Percentiles rank a stretch among this genome's conserved stretches.
These are phyloP conservation scores for Skeletonema menzelii DNA, from an alignment of 108 stramenopile genomes.

Conservation along the genomic window DNA sequence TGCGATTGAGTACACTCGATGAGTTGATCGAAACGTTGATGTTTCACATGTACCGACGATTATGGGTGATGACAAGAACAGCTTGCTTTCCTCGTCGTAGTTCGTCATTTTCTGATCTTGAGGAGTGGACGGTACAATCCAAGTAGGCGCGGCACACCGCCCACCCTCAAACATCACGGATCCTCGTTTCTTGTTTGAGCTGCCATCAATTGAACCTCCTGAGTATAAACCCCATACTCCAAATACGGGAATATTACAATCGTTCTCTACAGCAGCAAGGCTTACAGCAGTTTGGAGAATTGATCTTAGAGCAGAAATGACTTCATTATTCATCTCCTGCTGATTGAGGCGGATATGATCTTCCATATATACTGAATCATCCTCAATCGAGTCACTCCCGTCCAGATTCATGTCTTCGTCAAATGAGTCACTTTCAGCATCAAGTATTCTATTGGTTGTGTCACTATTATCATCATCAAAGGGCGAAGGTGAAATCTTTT, in stretches of 20 bases:
- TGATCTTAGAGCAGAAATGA: constrained; percentile 18
- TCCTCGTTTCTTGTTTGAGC: not conserved
- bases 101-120: not conserved
- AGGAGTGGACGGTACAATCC: constrained; percentile 19
- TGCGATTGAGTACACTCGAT: constrained; percentile 38
- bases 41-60: constrained; percentile 28
- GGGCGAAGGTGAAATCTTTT: not conserved
- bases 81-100: constrained; percentile 1
- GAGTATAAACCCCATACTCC: constrained; percentile 75
- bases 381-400: not conserved
- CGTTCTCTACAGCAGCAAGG: constrained; percentile 58
- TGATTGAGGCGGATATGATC: constrained; percentile 16
- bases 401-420: not conserved
- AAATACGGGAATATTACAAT: constrained; percentile 76
- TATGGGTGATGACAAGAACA: constrained; percentile 32
- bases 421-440: not conserved
- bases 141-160: not conserved
- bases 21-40: constrained; percentile 24
- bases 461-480: not conserved
- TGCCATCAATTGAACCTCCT: constrained; percentile 6
- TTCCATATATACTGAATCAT: constrained; percentile 1
- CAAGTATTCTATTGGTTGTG: constrained; percentile 7
- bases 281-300: constrained; percentile 76
- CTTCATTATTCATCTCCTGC: constrained; percentile 27
- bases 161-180: not conserved